These are phyloP conservation scores for Sporothrix pallida DNA, from an alignment of 2,329 filamentous ascomycete genomes.

Conservation along the genomic window DNA sequence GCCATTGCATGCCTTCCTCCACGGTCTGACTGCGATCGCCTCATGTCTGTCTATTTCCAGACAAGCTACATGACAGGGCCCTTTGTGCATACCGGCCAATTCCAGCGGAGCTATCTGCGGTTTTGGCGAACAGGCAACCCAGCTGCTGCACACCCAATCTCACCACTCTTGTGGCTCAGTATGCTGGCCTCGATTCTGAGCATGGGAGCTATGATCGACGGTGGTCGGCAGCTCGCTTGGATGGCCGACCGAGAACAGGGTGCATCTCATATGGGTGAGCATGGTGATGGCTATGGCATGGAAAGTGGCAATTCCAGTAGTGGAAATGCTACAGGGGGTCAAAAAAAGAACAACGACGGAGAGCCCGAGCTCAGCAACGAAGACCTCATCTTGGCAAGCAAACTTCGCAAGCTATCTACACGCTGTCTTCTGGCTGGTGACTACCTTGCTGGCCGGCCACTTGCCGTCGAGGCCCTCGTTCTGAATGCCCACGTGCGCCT, in stretches of 20 bases:
- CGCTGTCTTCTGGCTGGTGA: conserved; percentile 57
- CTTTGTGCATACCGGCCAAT: conserved; percentile 52
- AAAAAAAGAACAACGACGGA: conserved; percentile 32
- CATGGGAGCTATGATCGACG: conserved; percentile 44
- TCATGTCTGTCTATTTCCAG: conserved; percentile 50
- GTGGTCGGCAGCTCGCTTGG: conserved; percentile 42
- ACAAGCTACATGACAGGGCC: conserved; percentile 48
- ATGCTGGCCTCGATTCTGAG: conserved; percentile 56
- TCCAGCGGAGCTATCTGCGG: conserved; percentile 55
- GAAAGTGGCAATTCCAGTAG: background rate
- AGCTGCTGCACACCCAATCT: conserved; percentile 43
- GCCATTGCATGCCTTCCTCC: conserved; percentile 47
- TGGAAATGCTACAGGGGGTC: background rate
- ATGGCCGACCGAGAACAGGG: conserved; percentile 30
- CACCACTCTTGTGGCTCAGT: conserved; percentile 57
- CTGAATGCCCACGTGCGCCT: conserved; percentile 53
- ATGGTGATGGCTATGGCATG: background rate
- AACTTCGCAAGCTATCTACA: conserved; percentile 45
- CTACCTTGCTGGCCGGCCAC: conserved; percentile 53
- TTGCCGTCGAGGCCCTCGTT: conserved; percentile 58
- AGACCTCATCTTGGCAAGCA: conserved; percentile 29
- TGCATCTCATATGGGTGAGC: background rate
- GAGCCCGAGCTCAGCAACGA: conserved; percentile 43
- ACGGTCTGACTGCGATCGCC: conserved; percentile 46
- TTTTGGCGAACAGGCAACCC: conserved; percentile 49